Percentiles rank a stretch among this genome's conserved stretches.
These are phyloP conservation scores for Chlorella sp. DNA, from an alignment of 139 green algal genomes.

Conservation along the genomic window DNA sequence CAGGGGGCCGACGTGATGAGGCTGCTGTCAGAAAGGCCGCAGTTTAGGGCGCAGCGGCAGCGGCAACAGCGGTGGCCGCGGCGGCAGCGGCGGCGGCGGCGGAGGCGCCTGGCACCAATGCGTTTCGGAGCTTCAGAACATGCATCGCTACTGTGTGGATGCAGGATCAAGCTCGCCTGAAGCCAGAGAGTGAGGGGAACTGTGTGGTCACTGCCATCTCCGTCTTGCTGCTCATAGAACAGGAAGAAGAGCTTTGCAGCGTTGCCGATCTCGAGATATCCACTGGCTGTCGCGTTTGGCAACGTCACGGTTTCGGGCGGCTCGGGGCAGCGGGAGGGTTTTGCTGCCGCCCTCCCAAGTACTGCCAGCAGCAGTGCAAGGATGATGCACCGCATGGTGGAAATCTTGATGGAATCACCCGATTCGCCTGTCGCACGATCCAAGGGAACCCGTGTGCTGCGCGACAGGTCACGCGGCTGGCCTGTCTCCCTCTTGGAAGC, in stretches of 20 bases:
- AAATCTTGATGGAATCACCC: not conserved
- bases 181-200: conserved; percentile 16
- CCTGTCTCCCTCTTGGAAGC: too few species aligned
- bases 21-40: too few species aligned
- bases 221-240: conserved; percentile 2
- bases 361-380: not conserved
- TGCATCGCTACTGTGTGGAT: not conserved
- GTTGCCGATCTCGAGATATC: conserved; percentile 9
- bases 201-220: not conserved
- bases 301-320: not conserved
- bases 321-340: not conserved
- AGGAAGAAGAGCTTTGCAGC: not conserved
- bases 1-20: too few species aligned
- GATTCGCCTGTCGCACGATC: too few species aligned
- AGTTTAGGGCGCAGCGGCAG: not conserved
- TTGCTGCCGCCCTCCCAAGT: not conserved
- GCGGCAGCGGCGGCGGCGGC: not conserved
- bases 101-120: not conserved
- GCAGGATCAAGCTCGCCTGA: too few species aligned
- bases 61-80: not conserved
- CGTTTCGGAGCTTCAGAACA: not conserved
- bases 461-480: too few species aligned
- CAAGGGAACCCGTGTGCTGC: too few species aligned
- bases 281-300: not conserved
- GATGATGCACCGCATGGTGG: not conserved